These are phyloP conservation scores for Cryptococcus floricola DNA, from an alignment of 1,284 basidiomycete genomes.

Conservation along the genomic window DNA sequence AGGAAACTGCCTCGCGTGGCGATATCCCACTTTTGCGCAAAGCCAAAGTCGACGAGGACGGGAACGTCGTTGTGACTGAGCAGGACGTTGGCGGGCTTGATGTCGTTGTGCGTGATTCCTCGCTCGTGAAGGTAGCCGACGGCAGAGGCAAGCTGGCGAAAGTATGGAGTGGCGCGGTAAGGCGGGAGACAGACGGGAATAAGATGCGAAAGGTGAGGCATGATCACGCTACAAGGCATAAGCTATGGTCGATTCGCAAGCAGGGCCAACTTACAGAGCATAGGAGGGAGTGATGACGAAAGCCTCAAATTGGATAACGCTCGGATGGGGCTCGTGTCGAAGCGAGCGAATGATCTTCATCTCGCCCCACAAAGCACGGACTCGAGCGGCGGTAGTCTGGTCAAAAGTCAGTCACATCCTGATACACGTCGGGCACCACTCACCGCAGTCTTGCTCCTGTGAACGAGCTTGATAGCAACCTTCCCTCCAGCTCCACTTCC, in stretches of 20 bases:
- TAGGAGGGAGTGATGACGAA: constrained; percentile 89
- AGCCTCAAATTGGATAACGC: constrained; percentile 83
- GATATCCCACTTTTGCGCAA: constrained; percentile 66
- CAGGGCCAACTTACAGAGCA: constrained; percentile 63
- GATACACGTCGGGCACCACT: constrained; percentile 6
- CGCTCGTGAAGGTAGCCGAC: constrained; percentile 81
- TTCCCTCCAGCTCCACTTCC: constrained; percentile 48
- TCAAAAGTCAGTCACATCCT: constrained; percentile 2
- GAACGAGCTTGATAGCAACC: constrained; percentile 85
- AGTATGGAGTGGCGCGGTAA: constrained; percentile 71
- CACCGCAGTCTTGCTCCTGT: constrained; percentile 63
- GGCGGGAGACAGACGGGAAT: constrained; percentile 81
- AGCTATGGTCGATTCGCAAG: neutral
- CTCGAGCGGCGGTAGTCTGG: constrained; percentile 72
- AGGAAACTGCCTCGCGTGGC: constrained; percentile 61
- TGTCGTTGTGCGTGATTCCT: constrained; percentile 89
- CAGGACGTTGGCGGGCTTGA: constrained; percentile 91
- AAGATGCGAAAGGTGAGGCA: constrained; percentile 60
- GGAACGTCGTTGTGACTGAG: constrained; percentile 68
- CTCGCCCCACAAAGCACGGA: constrained; percentile 87
- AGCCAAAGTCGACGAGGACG: constrained; percentile 86
- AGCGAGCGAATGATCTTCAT: constrained; percentile 85
- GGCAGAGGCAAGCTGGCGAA: constrained; percentile 76
- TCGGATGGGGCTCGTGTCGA: constrained; percentile 76
- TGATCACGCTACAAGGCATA: constrained; percentile 35